Base-by-base conservation (phyloP, 2,329 filamentous ascomycete species). In the Penicillium sp. region DNA sequence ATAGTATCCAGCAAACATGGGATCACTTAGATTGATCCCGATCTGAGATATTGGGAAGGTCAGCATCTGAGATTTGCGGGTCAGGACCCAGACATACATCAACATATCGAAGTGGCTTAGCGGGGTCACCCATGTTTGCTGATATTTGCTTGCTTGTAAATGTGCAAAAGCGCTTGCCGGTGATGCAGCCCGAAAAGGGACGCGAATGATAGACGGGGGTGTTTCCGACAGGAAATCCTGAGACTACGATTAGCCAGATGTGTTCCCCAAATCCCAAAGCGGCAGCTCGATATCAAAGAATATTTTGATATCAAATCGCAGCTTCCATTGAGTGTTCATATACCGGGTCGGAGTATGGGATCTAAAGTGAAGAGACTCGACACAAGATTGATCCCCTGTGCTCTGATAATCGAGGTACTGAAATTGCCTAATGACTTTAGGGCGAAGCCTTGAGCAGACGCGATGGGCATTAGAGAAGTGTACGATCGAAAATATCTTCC, bases 11-110 rank as follows among this genome's bases (percentile, higher is more conserved):
- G 82, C 81, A 70, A 92, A 98, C 52, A 96, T 89, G 45, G 88
- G 88, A 65, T 98, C 93, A 46, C 91, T 88, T 47, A 98, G 81
- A 70, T 98, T 98, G 77, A 98, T 96, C 50, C 92, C 93, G 64
- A 98, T 81, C 81, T 86, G 32, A 55, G 45, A 40, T 44, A 25
- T 39, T 15, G 28, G 10, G 25, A 23, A 13, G 46, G 35, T 42
- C 15, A 29, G 12, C 4, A 28, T 4, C n/a, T 10, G 33, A 44
- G 25, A 43, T 25, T n/a, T 18, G 24, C 1, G 23, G 40, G 7
- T 18, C 8, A 18, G 12, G 8, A 29, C 1, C 29, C 39, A 24
- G 9, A 70, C 73, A 42, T 61, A 76, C 74, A 68, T 77, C 74
- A 40, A 74, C 72, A 64, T 76, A 77, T 70, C 66, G 69, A 39